Evolutionary conservation across 1,284 basidiomycete genomes (phyloP), one percentile per base, ranked within the genome.

Genomic region (Cutaneotrichosporon sp.): DNA sequence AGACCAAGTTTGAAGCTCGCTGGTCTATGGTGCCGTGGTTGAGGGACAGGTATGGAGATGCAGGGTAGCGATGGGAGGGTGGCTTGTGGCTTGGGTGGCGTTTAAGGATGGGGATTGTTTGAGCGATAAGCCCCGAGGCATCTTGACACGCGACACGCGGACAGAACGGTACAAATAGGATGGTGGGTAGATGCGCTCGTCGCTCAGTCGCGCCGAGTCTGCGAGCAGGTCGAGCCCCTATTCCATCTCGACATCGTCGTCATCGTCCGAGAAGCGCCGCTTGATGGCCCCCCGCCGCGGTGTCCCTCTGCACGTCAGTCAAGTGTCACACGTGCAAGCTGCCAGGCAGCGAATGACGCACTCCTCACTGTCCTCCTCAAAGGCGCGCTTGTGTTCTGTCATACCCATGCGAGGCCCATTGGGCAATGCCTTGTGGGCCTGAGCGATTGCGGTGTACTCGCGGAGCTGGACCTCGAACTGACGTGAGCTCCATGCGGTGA

Each of bases 391-490:
- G 51, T 69, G 66, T 27, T 62, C 59, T 34, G 22, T 10, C 9
- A 9, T n/a, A 10, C 36, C 27, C 27, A 14, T 14, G 9, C 14
- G 14, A 4, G 16, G 18, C 18, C 22, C 18, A n/a, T 69, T 58
- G 10, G 27, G 16, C 24, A 50, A 27, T 59, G 72, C 70, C 64
- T 69, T 69, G 54, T 75, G 71, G 2, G 76, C 76, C 38, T 70
- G 58, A 18, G 71, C 92, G 69, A 95, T 94, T 5, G 91, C 89
- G 77, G 93, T 91, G 67, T 93, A 95, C 81, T 94, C 91, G 83
- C 92, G 92, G 69, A 94, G 87, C 75, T 95, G 92, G 6, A 87
- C 88, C 66, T 91, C 78, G 79, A 94, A 94, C 25, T 92, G 89
- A 16, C 34, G 52, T 62, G 33, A 50, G 51, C 20, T 42, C 33